Percentiles rank a stretch among this genome's conserved stretches.
Conservation (phyloP, 345 rosid species). For the Corchorus capsularis region DNA sequence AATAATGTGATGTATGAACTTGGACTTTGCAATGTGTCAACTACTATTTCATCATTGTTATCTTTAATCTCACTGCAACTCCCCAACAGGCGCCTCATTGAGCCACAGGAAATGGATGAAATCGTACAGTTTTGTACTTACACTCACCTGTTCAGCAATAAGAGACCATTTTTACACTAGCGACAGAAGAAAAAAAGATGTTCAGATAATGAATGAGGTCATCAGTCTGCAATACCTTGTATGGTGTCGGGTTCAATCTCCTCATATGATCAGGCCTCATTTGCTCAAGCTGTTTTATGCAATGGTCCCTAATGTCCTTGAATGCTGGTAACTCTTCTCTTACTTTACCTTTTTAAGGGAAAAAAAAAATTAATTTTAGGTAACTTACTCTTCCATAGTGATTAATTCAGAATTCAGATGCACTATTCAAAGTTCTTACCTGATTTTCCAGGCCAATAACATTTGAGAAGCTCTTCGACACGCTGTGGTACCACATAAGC, state of each 20-base stretch:
- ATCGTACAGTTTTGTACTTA: conserved; percentile 78
- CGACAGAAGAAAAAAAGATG: not conserved
- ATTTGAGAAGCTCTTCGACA: conserved; percentile 88
- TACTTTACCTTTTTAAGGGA: conserved; percentile 44
- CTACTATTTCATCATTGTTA: conserved; percentile 1
- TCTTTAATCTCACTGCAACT: conserved; percentile 51
- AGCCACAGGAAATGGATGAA: conserved; percentile 98
- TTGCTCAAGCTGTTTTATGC: conserved; percentile 81
- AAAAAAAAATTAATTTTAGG: not conserved
- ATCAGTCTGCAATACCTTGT: conserved; percentile 55
- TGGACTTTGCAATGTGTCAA: conserved; percentile 21
- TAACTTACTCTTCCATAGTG: not conserved
- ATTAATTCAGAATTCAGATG: not conserved
- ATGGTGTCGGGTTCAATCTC: conserved; percentile 90
- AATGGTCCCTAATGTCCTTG: conserved; percentile 65
- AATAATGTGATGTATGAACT: not conserved
- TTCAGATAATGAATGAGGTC: not conserved
- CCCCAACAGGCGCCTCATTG: conserved; percentile 98
- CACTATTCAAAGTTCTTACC: conserved; percentile 40
- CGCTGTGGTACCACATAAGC: conserved; percentile 90
- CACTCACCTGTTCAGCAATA: conserved; percentile 70
- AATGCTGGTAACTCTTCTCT: conserved; percentile 77
- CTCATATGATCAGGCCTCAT: conserved; percentile 97
- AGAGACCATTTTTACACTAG: not conserved
- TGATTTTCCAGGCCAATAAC: conserved; percentile 89